phyloP scores from a whole-genome alignment of 2,329 filamentous ascomycete species.

The Furcasterigmium furcatum region DNA sequence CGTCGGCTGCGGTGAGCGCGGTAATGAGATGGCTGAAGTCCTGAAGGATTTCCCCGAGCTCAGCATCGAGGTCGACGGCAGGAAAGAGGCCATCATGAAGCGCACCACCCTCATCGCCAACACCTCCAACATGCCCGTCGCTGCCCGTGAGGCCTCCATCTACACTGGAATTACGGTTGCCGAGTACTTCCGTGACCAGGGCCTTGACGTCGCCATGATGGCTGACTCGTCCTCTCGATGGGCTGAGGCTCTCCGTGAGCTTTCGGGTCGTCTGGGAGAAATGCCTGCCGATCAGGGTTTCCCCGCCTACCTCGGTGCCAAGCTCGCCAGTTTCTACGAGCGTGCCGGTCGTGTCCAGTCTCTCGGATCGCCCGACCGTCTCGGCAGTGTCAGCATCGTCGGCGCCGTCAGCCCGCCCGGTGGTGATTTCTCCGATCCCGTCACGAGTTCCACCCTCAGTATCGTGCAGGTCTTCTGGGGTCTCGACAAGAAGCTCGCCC shows the following conservation, averaged over 20 bases:
- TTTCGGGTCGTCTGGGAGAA: conserved; percentile 97
- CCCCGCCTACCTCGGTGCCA: conserved; percentile 93
- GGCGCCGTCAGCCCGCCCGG: conserved; percentile 95
- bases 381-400: conserved; percentile 94
- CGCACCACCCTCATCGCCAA: conserved; percentile 97
- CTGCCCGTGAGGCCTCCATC: conserved; percentile 96
- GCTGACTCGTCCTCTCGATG: conserved; percentile 96
- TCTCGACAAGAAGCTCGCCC: conserved; percentile 98
- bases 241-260: conserved; percentile 97
- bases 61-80: conserved; percentile 88
- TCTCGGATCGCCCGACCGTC: conserved; percentile 83
- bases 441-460: conserved; percentile 87
- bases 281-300: conserved; percentile 99
- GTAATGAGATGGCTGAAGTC: conserved; percentile 99
- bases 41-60: conserved; percentile 99
- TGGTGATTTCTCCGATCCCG: conserved; percentile 98
- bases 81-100: conserved; percentile 99
- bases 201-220: conserved; percentile 99
- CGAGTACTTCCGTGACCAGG: conserved; percentile 96
- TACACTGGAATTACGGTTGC: conserved; percentile 94
- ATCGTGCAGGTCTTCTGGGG: conserved; percentile 99
- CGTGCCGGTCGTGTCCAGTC: conserved; percentile 85
- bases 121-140: conserved; percentile 99
- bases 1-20: conserved; percentile 86
- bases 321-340: conserved; percentile 98